Conservation (phyloP, 2,329 filamentous ascomycete species). For the Escovopsis sp. region DNA sequence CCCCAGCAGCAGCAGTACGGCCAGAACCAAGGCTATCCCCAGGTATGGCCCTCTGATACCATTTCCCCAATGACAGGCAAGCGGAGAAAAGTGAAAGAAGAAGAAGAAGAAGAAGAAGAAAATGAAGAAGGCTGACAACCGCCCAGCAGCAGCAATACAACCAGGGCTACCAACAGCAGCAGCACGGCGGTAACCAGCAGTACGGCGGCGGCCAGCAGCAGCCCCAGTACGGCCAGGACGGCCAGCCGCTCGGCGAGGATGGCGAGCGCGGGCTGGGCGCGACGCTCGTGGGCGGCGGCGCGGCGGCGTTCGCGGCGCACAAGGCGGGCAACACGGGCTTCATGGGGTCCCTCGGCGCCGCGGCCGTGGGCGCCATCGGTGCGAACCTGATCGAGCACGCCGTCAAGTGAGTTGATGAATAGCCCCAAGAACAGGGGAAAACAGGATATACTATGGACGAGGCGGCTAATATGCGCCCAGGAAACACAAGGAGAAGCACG, state of each 20-base stretch:
- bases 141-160: not conserved
- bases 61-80: not conserved
- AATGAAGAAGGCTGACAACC: too few relatives aligned
- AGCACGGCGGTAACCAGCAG: conserved; percentile 12
- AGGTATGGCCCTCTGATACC: conserved; percentile 1
- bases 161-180: conserved; percentile 11
- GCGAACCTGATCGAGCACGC: conserved; percentile 36
- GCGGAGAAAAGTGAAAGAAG: too few relatives aligned
- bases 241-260: conserved; percentile 12
- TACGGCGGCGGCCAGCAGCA: conserved; percentile 13
- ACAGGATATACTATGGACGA: not conserved
- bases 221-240: conserved; percentile 9
- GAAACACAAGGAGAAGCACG: conserved; percentile 18
- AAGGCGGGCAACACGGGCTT: conserved; percentile 34
- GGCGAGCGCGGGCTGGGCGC: conserved; percentile 42
- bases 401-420: conserved; percentile 15
- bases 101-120: too few relatives aligned
- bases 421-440: too few relatives aligned
- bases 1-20: conserved; percentile 8
- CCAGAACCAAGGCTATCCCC: conserved; percentile 3
- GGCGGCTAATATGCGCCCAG: conserved; percentile 3
- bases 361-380: conserved; percentile 37
- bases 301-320: conserved; percentile 39
- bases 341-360: conserved; percentile 35
- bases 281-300: conserved; percentile 36